Evolutionary conservation across 352 stramenopile genomes (phyloP).

Genomic region (Pythium sp.): DNA sequence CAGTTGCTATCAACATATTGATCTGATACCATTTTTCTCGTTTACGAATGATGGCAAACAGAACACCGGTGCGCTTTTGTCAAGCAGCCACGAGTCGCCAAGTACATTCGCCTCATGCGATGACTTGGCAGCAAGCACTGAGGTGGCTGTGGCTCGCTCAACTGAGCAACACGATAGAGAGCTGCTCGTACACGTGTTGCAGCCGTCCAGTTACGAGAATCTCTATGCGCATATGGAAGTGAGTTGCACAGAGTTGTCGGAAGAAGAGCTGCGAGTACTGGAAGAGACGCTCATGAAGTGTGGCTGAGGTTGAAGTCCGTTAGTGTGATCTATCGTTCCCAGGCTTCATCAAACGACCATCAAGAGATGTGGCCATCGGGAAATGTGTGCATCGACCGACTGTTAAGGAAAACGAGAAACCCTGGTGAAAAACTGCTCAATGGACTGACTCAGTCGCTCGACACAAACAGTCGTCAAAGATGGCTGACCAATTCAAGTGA

Average conservation of each 20-base stretch:
- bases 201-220: slow-evolving; percentile 17
- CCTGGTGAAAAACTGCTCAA: background rate
- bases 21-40: background rate
- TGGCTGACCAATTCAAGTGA: background rate
- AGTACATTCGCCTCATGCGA: background rate
- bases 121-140: background rate
- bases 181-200: too few species aligned
- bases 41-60: background rate
- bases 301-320: background rate
- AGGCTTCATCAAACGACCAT: background rate
- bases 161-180: background rate
- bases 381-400: background rate
- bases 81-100: background rate
- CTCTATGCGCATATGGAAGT: background rate
- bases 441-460: background rate
- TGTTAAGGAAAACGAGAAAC: background rate
- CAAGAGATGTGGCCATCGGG: background rate
- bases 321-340: background rate
- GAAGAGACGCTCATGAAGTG: slow-evolving; percentile 24
- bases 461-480: background rate
- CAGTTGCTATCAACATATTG: background rate
- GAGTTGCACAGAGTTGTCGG: slow-evolving; percentile 15
- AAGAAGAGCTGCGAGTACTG: slow-evolving; percentile 26
- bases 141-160: background rate
- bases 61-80: background rate